These are phyloP conservation scores for Tylopilus balloui DNA, from an alignment of 768 basidiomycete species.

Conservation along the genomic window DNA sequence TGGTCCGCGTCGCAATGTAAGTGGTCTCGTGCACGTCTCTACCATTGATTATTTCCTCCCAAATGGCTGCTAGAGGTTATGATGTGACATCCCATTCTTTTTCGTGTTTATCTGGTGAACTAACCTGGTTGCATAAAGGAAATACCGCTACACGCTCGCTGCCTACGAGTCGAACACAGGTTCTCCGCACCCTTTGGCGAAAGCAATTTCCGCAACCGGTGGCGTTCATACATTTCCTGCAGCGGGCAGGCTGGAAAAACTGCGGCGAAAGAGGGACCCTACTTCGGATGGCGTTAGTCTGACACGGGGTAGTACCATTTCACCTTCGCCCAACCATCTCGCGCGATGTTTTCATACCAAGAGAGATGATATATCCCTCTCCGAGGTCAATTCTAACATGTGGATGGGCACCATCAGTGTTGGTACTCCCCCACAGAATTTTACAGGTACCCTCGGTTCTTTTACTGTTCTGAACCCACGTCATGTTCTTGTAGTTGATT, in stretches of 20 bases:
- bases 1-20: conserved; percentile 18
- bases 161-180: conserved; percentile 47
- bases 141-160: conserved; percentile 39
- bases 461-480: background rate
- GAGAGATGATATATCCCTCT: conserved; percentile 33
- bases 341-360: conserved; percentile 13
- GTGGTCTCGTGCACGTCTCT: background rate
- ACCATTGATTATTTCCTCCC: background rate
- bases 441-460: conserved; percentile 32
- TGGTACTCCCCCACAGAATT: conserved; percentile 43
- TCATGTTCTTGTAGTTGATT: conserved; percentile 37
- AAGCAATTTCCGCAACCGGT: conserved; percentile 8
- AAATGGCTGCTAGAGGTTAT: background rate
- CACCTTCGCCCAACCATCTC: background rate
- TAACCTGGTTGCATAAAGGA: conserved; percentile 30
- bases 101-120: background rate
- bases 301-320: background rate
- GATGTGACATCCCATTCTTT: background rate
- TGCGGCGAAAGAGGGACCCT: conserved; percentile 3
- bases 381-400: conserved; percentile 35
- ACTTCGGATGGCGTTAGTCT: background rate
- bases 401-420: conserved; percentile 47
- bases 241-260: conserved; percentile 4
- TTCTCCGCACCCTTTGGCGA: conserved; percentile 31
- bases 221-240: background rate